Percentiles rank a stretch among this genome's conserved stretches.
Evolutionary conservation across 2,329 filamentous ascomycete genomes (phyloP).

Genomic region (Trichoderma sp.): DNA sequence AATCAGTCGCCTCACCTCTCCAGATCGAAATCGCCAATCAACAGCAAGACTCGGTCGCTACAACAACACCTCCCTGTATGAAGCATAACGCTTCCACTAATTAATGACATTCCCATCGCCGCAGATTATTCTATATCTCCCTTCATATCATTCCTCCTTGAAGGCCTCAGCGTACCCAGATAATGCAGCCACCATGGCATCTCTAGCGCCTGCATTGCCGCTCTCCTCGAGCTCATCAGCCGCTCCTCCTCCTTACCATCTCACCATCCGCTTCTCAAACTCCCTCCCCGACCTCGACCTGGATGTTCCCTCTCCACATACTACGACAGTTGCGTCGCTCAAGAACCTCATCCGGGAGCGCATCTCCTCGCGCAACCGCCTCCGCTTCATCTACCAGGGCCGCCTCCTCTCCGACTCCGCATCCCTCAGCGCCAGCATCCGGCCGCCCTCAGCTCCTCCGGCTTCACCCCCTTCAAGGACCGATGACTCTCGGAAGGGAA

Average conservation of each 20-base stretch:
- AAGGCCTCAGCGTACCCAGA: background rate
- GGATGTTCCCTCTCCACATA: slow-evolving; percentile 67
- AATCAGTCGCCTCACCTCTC: no score
- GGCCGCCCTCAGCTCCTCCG: slow-evolving; percentile 61
- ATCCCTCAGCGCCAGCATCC: slow-evolving; percentile 69
- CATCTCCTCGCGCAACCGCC: slow-evolving; percentile 68
- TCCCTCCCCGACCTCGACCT: slow-evolving; percentile 82
- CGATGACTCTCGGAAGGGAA: slow-evolving; percentile 52
- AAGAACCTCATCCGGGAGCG: slow-evolving; percentile 79
- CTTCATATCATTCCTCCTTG: background rate
- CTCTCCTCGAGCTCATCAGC: slow-evolving; percentile 28
- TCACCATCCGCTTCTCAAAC: slow-evolving; percentile 89
- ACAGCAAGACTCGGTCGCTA: no score
- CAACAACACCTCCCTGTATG: no score
- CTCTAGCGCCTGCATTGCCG: slow-evolving; percentile 17
- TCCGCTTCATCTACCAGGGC: slow-evolving; percentile 88
- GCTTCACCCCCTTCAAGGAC: slow-evolving; percentile 47
- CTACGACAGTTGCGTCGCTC: slow-evolving; percentile 74
- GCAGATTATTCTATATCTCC: no score
- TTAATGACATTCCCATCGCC: background rate
- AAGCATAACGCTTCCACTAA: no score
- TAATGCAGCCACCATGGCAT: slow-evolving; percentile 37
- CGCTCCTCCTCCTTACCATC: slow-evolving; percentile 57
- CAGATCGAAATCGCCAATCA: no score
- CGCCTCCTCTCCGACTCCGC: slow-evolving; percentile 77